Base-by-base conservation (phyloP, 495 filamentous ascomycete species). In the Aspergillus ellipticus region DNA sequence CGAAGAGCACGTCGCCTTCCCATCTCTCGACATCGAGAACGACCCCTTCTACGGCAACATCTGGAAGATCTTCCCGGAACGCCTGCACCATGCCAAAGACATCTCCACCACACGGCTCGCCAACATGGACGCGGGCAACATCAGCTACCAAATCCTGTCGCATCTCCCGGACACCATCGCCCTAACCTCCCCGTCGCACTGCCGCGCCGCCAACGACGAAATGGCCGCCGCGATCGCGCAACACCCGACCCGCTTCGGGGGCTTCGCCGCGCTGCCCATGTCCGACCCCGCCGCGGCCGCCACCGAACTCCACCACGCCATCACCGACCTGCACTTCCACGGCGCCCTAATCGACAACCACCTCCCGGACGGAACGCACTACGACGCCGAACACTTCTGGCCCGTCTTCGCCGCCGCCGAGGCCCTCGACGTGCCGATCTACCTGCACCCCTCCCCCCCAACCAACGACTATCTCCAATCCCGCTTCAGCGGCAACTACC, bases 271-370 rank as follows among this genome's bases (percentile, higher is more conserved):
- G 5, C 64, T 84, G 2, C 77, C 82, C 0, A 79, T 82, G 75
- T 53, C 51, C 9, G 55, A 79, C 1, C 76, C 80, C 0, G 42
- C 57, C 0, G 71, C 72, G 5, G 78, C 77, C 1, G 79, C 76
- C 2, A 55, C 49, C 2, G 84, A 83, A 61, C 70, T 83, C 24
- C 67, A 68, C 33, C 74, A 80, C 0, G 74, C 68, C 24, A 70
- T 82, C 9, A 63, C 66, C 6, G 58, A 78, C 31, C 62, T 76
- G 2, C 65, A 71, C 5, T 83, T 85, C 53, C 71, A 85, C 0
- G 84, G 83, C 5, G 82, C 82, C 0, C 55, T 87, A 48, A 70
- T 87, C 0, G 80, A 83, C 50, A 79, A 78, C 54, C 78, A 84
- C 59, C 63, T 64, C 8, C 29, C 35, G 17, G 67, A 77, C 26